phyloP scores from a whole-genome alignment of 208 protist species.

The Wallacemonas sp. region DNA sequence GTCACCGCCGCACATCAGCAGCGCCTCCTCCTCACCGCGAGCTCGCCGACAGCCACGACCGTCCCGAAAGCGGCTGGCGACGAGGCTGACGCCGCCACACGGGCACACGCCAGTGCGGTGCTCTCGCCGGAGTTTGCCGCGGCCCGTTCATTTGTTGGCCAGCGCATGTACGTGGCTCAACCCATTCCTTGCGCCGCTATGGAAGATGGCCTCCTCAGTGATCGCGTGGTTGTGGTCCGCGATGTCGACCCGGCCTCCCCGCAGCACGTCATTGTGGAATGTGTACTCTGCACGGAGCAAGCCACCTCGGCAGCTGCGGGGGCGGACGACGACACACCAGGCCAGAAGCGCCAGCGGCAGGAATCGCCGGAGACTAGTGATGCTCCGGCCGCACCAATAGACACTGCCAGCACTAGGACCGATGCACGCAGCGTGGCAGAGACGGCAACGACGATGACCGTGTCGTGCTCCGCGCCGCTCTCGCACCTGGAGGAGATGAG shows the following conservation, averaged over 20 bases:
- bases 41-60: background rate
- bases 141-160: constrained; percentile 46
- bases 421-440: constrained; percentile 16
- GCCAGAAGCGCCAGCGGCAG: background rate
- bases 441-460: background rate
- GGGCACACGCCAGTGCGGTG: background rate
- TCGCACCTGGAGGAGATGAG: constrained; percentile 58
- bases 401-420: background rate
- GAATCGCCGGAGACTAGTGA: background rate
- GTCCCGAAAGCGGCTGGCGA: background rate
- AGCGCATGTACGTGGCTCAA: constrained; percentile 60
- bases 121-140: constrained; percentile 38
- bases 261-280: constrained; percentile 59
- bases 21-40: constrained; percentile 13
- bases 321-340: background rate
- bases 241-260: constrained; percentile 53
- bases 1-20: constrained; percentile 26
- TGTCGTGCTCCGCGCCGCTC: constrained; percentile 44
- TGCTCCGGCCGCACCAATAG: background rate
- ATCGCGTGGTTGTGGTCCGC: constrained; percentile 67
- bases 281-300: constrained; percentile 21
- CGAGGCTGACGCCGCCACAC: background rate
- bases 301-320: background rate
- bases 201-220: constrained; percentile 30
- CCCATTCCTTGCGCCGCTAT: constrained; percentile 51